These are phyloP conservation scores for Melastoma malabathricum DNA, from an alignment of 345 rosid genomes.

Conservation along the genomic window DNA sequence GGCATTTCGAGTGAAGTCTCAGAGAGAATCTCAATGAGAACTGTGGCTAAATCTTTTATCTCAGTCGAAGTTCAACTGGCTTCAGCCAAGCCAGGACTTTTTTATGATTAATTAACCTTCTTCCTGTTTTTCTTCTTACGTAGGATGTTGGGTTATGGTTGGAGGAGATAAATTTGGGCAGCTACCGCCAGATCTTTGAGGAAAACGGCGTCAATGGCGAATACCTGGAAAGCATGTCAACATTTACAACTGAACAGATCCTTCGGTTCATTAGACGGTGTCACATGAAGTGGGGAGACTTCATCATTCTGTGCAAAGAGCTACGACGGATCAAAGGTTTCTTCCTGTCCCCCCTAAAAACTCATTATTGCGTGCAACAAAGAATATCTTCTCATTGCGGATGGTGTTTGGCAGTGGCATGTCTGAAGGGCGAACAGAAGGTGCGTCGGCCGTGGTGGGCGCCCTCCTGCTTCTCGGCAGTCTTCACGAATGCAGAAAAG, in stretches of 20 bases:
- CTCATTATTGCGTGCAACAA: no score
- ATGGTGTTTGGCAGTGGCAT: slow-evolving; percentile 47
- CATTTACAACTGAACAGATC: slow-evolving; percentile 96
- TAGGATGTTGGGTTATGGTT: slow-evolving; percentile 98
- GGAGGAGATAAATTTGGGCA: slow-evolving; percentile 81
- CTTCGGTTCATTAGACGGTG: slow-evolving; percentile 93
- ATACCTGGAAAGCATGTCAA: slow-evolving; percentile 92
- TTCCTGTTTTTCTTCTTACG: not conserved
- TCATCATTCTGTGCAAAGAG: slow-evolving; percentile 93
- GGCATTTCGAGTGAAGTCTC: no score
- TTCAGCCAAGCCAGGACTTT: no score
- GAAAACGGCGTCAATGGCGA: slow-evolving; percentile 92
- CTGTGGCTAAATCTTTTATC: no score
- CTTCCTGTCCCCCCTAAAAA: not conserved
- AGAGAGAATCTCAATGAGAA: no score
- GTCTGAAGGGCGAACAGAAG: slow-evolving; percentile 93
- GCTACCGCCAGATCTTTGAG: slow-evolving; percentile 81
- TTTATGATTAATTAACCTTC: no score
- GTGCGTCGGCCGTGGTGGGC: slow-evolving; percentile 99
- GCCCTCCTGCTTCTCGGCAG: slow-evolving; percentile 72
- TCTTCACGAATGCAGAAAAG: slow-evolving; percentile 74
- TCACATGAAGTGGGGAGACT: slow-evolving; percentile 99
- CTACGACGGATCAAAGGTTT: slow-evolving; percentile 91
- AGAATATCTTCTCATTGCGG: no score
- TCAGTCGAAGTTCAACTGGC: no score